Evolutionary conservation across 1,284 basidiomycete species (phyloP).

Genomic region (Trichosporon sp.): DNA sequence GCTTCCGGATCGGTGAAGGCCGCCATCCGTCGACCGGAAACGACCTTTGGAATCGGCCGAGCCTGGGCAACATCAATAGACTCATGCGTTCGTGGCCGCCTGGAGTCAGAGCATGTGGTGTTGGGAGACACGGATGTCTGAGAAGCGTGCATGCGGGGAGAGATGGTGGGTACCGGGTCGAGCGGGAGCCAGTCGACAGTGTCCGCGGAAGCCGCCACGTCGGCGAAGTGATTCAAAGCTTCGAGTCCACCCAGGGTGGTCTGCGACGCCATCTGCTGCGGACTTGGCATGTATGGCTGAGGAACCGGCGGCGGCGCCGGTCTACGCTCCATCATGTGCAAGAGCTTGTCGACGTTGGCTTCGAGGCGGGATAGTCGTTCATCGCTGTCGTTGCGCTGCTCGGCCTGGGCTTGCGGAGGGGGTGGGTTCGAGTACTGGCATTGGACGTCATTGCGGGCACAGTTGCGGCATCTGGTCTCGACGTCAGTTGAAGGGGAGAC

Average conservation of each 20-base stretch:
- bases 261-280: background rate
- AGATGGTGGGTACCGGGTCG: background rate
- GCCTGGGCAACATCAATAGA: slow-evolving; percentile 13
- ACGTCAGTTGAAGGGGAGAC: background rate
- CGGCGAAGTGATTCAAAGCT: background rate
- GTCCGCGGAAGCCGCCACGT: background rate
- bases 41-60: slow-evolving; percentile 21
- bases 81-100: background rate
- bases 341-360: slow-evolving; percentile 16
- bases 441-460: slow-evolving; percentile 13
- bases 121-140: background rate
- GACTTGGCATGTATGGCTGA: background rate
- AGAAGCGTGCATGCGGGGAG: background rate
- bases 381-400: background rate
- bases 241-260: background rate
- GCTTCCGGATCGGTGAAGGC: slow-evolving; percentile 26
- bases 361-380: slow-evolving; percentile 16
- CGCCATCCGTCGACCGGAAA: slow-evolving; percentile 18
- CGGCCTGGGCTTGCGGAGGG: slow-evolving; percentile 3
- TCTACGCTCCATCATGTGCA: slow-evolving; percentile 23
- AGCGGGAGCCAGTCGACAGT: slow-evolving; percentile 8
- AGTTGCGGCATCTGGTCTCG: slow-evolving; percentile 20
- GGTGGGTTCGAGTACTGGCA: slow-evolving; percentile 19
- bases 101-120: background rate
- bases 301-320: background rate